Percentiles rank a stretch among this genome's conserved stretches.
Evolutionary conservation across 768 basidiomycete species (phyloP).

Genomic region (Xerocomellus amylosporus): DNA sequence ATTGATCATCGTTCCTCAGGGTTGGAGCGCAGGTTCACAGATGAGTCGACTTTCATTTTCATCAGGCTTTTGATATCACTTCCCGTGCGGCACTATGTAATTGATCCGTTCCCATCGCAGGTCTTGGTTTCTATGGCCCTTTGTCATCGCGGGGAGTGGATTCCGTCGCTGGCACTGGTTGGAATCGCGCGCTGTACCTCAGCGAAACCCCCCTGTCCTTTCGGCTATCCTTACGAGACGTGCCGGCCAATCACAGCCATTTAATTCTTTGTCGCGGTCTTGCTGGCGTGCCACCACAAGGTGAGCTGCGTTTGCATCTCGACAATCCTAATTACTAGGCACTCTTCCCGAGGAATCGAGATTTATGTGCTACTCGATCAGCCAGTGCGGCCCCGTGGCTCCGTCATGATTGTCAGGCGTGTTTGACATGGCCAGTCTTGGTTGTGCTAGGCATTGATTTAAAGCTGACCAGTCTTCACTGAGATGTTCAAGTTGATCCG

Average conservation of each 20-base stretch:
- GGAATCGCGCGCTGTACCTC: background rate
- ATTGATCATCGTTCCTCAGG: background rate
- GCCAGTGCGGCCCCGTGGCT: background rate
- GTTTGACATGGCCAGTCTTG: conserved; percentile 9
- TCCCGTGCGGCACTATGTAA: background rate
- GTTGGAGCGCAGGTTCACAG: background rate
- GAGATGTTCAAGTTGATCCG: background rate
- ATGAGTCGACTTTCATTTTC: background rate
- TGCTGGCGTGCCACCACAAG: background rate
- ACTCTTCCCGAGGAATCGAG: background rate
- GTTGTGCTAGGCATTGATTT: background rate
- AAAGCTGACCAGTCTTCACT: conserved; percentile 13
- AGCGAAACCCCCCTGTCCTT: background rate
- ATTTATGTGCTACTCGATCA: background rate
- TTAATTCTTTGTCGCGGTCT: background rate
- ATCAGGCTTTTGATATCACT: background rate
- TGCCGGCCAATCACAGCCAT: background rate
- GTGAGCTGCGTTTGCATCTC: background rate
- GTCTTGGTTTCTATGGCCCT: background rate
- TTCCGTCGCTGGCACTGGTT: background rate
- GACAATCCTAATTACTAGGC: background rate
- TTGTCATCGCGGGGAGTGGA: background rate
- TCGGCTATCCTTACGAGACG: background rate
- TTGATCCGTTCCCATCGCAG: background rate
- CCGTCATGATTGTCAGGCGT: background rate